Conservation (phyloP, 805 yeast genomes). For the Starmerella bombicola region DNA sequence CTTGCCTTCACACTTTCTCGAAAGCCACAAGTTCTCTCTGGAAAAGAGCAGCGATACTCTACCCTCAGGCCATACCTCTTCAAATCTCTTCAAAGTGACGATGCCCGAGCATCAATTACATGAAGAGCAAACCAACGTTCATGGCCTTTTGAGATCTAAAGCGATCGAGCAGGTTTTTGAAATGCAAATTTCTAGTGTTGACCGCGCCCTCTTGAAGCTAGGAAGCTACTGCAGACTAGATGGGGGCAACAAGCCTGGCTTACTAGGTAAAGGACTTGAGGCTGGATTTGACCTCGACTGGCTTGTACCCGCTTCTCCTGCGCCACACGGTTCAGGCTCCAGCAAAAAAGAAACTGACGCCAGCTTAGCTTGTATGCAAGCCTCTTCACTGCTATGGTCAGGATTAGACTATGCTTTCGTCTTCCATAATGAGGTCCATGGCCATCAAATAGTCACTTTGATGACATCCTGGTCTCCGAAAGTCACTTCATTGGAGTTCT, state of each 20-base stretch:
- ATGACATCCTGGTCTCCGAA: conserved; percentile 15
- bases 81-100: conserved; percentile 45
- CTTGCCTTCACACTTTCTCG: conserved; percentile 7
- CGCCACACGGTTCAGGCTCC: background rate
- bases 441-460: conserved; percentile 16
- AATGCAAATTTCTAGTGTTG: conserved; percentile 49
- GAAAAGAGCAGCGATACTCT: conserved; percentile 47
- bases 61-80: conserved; percentile 50
- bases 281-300: conserved; percentile 65
- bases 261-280: conserved; percentile 73
- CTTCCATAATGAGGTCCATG: conserved; percentile 21
- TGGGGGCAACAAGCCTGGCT: conserved; percentile 53
- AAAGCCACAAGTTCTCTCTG: conserved; percentile 19
- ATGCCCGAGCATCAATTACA: conserved; percentile 55
- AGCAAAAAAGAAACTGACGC: background rate
- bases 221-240: conserved; percentile 65
- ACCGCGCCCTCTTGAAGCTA: conserved; percentile 64
- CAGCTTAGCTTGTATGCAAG: background rate
- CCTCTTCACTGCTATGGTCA: background rate
- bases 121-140: conserved; percentile 44
- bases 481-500: conserved; percentile 7
- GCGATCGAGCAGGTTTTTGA: conserved; percentile 64
- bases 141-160: conserved; percentile 51
- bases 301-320: conserved; percentile 27
- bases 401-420: conserved; percentile 26